Percentiles rank a stretch among this genome's conserved stretches.
phyloP scores from a whole-genome alignment of 352 stramenopile species.

The Pythium brachiatum region DNA sequence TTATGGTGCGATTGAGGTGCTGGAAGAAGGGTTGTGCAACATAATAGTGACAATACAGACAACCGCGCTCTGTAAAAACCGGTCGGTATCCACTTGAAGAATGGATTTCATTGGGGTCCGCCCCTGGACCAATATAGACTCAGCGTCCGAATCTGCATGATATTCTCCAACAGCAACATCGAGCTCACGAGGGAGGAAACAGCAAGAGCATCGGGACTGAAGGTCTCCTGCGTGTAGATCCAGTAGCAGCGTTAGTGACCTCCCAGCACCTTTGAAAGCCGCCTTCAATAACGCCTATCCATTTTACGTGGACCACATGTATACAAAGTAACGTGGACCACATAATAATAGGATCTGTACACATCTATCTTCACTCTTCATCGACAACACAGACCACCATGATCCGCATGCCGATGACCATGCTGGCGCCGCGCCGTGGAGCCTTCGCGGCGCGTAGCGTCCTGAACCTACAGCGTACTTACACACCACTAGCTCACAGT shows the following conservation, averaged over 20 bases:
- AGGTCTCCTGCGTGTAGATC: too few relatives aligned
- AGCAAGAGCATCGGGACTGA: too few relatives aligned
- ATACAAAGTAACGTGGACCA: neutral
- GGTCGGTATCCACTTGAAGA: neutral
- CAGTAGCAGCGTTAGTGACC: too few relatives aligned
- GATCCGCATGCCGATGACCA: slow-evolving; percentile 1
- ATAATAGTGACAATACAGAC: neutral
- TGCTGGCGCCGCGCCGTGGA: slow-evolving; percentile 1
- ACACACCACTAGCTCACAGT: neutral
- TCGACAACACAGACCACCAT: neutral
- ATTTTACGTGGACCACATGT: too few relatives aligned
- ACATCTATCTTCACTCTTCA: neutral
- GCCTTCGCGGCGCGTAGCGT: neutral
- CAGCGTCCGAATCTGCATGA: too few relatives aligned
- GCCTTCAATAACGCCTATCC: too few relatives aligned
- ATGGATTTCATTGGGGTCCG: too few relatives aligned
- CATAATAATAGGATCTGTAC: neutral
- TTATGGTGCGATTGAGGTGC: neutral
- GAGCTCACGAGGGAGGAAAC: too few relatives aligned
- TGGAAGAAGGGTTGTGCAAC: neutral
- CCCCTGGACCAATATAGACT: neutral
- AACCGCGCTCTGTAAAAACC: neutral
- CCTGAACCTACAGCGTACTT: neutral
- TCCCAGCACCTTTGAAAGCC: too few relatives aligned
- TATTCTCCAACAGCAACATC: too few relatives aligned